phyloP scores from a whole-genome alignment of 768 basidiomycete genomes.

The Russula virescens region DNA sequence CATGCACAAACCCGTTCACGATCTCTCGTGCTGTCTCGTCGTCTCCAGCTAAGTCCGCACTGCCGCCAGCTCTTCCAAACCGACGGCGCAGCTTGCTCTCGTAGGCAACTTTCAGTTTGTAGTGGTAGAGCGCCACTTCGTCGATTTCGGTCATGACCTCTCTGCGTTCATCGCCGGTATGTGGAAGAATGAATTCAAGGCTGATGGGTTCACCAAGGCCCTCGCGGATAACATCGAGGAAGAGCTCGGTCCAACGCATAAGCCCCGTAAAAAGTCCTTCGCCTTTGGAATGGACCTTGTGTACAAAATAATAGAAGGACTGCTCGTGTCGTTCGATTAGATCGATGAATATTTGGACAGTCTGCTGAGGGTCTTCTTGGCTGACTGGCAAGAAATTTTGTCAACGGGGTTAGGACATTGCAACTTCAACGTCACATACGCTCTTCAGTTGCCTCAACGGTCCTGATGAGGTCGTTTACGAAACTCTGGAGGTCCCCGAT shows the following conservation, averaged over 20 bases:
- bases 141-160: conserved; percentile 84
- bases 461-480: conserved; percentile 89
- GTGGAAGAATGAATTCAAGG: conserved; percentile 87
- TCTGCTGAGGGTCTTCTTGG: conserved; percentile 75
- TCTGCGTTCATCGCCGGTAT: conserved; percentile 68
- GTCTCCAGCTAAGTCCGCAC: conserved; percentile 54
- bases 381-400: conserved; percentile 44
- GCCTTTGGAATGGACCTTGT: conserved; percentile 97
- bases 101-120: conserved; percentile 86
- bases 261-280: conserved; percentile 88
- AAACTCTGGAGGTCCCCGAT: conserved; percentile 88
- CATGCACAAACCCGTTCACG: conserved; percentile 73
- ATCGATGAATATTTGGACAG: conserved; percentile 90
- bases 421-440: conserved; percentile 43
- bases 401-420: not conserved
- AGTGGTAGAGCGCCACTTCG: conserved; percentile 85
- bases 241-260: conserved; percentile 96
- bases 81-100: conserved; percentile 88
- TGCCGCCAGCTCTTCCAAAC: conserved; percentile 52
- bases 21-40: conserved; percentile 81
- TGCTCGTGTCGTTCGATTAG: conserved; percentile 93
- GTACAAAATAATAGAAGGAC: conserved; percentile 93
- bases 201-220: conserved; percentile 70
- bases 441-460: conserved; percentile 88
- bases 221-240: conserved; percentile 84